phyloP scores from a whole-genome alignment of 106 monocot genomes.

The Dendrobium officinale region DNA sequence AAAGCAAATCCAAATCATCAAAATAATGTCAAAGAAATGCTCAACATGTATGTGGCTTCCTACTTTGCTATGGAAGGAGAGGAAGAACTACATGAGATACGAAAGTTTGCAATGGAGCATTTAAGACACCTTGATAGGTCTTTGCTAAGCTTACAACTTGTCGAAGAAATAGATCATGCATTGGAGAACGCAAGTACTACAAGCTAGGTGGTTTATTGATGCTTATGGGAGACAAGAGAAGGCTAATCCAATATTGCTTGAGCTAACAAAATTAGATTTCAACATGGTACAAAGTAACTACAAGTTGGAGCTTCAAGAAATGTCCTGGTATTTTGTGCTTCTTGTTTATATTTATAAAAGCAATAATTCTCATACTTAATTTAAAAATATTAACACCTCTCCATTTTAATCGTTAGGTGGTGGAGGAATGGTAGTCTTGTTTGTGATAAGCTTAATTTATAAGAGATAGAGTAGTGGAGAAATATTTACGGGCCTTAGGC shows the following conservation, averaged over 20 bases:
- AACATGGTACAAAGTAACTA: conserved; percentile 32
- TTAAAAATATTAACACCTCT: background rate
- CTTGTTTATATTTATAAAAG: background rate
- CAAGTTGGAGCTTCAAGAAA: conserved; percentile 21
- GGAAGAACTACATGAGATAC: conserved; percentile 13
- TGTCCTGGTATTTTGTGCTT: background rate
- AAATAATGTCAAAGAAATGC: conserved; percentile 6
- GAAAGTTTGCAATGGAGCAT: conserved; percentile 4
- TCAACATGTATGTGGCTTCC: conserved; percentile 39
- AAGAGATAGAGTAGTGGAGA: conserved; percentile 48
- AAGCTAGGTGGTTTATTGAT: conserved; percentile 39
- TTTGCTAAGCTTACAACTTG: background rate
- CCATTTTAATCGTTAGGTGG: conserved; percentile 27
- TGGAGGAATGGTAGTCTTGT: conserved; percentile 26
- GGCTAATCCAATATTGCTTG: conserved; percentile 23
- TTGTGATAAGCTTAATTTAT: conserved; percentile 18
- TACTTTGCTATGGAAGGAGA: conserved; percentile 26
- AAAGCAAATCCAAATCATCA: background rate
- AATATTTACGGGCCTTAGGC: conserved; percentile 25
- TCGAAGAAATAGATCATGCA: conserved; percentile 26
- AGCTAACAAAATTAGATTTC: conserved; percentile 55
- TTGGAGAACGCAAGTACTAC: conserved; percentile 38
- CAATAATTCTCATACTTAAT: background rate
- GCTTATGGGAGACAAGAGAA: conserved; percentile 16
- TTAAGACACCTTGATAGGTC: background rate